A percentile compares a stretch with the other conserved stretches of the same genome.
Evolutionary conservation across 2,329 filamentous ascomycete species (phyloP).

Genomic region (Aspergillus amoenus): DNA sequence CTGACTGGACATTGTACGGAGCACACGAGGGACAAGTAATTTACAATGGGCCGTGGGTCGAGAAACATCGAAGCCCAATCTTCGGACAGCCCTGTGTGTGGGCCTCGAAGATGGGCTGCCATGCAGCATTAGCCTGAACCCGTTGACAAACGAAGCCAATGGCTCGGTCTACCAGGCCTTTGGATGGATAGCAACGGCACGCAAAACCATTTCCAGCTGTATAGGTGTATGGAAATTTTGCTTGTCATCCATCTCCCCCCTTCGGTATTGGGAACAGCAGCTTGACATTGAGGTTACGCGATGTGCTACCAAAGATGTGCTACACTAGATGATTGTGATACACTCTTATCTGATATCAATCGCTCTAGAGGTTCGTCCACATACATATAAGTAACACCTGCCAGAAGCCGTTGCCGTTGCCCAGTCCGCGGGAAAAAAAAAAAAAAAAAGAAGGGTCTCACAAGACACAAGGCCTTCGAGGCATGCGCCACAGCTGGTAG

Average conservation of each 20-base stretch:
- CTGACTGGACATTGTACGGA: background rate
- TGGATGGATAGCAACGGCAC: background rate
- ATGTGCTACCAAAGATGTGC: slow-evolving; percentile 2
- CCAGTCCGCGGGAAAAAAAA: background rate
- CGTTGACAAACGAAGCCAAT: background rate
- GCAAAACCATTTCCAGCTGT: background rate
- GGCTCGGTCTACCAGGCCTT: background rate
- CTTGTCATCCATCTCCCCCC: background rate
- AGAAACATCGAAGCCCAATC: background rate
- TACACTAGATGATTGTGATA: background rate
- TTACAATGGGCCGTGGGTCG: background rate
- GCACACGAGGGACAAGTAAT: background rate
- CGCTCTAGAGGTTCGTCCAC: background rate
- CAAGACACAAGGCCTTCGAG: background rate
- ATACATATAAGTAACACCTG: background rate
- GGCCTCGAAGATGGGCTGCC: background rate
- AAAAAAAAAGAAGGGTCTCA: background rate
- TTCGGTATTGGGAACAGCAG: background rate
- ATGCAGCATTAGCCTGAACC: background rate
- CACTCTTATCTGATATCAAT: slow-evolving; percentile 11
- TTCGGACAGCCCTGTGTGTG: background rate
- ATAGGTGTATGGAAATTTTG: background rate
- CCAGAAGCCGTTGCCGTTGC: slow-evolving; percentile 1
- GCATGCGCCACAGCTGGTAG: slow-evolving; percentile 7
- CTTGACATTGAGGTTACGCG: background rate